phyloP scores from a whole-genome alignment of 23 red algal genomes.

The Cyanidioschyzon merolae region DNA sequence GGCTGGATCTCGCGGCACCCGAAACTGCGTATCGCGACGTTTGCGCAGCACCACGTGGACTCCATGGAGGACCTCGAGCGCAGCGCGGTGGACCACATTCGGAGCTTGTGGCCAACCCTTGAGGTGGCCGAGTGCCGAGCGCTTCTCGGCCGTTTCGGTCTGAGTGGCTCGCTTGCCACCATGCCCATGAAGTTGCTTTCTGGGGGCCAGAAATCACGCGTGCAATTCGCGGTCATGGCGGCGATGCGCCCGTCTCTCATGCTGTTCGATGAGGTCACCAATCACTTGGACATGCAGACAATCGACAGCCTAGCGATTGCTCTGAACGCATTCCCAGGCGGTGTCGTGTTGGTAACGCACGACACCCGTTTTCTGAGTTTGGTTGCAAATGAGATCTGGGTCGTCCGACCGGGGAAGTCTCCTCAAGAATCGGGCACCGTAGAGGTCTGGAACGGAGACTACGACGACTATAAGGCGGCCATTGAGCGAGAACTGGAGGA shows the following conservation, averaged over 20 bases:
- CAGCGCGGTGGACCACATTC: constrained; percentile 5
- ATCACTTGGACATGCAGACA: constrained; percentile 72
- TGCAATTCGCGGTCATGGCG: constrained; percentile 93
- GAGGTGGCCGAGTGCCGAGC: constrained; percentile 39
- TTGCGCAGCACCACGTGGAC: constrained; percentile 83
- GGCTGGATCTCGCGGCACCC: constrained; percentile 71
- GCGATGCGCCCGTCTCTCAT: constrained; percentile 74
- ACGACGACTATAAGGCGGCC: constrained; percentile 57
- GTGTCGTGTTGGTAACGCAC: constrained; percentile 91
- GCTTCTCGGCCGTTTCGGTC: constrained; percentile 70
- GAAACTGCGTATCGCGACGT: constrained; percentile 62
- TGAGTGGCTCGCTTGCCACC: constrained; percentile 71
- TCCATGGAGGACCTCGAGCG: constrained; percentile 19
- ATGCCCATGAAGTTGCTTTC: constrained; percentile 68
- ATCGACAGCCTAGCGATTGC: constrained; percentile 72
- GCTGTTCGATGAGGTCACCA: constrained; percentile 93
- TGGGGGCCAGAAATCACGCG: constrained; percentile 82
- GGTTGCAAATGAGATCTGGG: constrained; percentile 85
- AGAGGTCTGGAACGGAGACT: constrained; percentile 57
- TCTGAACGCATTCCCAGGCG: constrained; percentile 84
- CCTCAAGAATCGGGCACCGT: constrained; percentile 19
- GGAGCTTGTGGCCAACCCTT: constrained; percentile 34
- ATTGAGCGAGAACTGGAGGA: constrained; percentile 61
- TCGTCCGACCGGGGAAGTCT: constrained; percentile 31
- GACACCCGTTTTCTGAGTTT: constrained; percentile 68